A percentile compares a stretch with the other conserved stretches of the same genome.
Conservation (phyloP, 1,284 basidiomycete genomes). For the Microbotryum saponariae region DNA sequence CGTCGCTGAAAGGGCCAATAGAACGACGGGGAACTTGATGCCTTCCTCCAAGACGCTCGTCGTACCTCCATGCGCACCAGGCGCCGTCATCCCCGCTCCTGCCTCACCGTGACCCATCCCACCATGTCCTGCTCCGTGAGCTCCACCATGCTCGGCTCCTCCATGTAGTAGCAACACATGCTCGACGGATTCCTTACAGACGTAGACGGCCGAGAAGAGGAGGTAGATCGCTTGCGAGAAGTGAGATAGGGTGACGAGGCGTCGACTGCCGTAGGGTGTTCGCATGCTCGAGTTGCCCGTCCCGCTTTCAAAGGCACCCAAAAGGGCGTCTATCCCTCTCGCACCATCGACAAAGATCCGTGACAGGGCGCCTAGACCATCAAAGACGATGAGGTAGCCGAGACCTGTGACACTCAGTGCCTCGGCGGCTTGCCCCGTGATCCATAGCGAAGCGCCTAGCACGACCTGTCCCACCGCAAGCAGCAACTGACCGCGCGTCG, state of each 20-base stretch:
- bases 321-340: constrained; percentile 34
- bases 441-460: constrained; percentile 62
- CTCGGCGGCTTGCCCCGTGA: constrained; percentile 80
- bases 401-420: constrained; percentile 80
- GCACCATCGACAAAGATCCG: constrained; percentile 49
- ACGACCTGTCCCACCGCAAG: constrained; percentile 46
- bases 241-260: constrained; percentile 66
- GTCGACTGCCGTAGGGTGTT: constrained; percentile 61
- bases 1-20: constrained; percentile 51
- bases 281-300: constrained; percentile 38
- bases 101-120: constrained; percentile 33
- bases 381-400: constrained; percentile 94
- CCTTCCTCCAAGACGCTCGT: constrained; percentile 33
- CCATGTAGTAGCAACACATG: constrained; percentile 55
- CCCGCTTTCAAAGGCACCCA: constrained; percentile 11
- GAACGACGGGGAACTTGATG: constrained; percentile 59
- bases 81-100: not conserved
- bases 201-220: constrained; percentile 82
- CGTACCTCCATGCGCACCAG: not conserved
- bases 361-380: constrained; percentile 56
- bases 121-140: constrained; percentile 34
- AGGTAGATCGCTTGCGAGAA: constrained; percentile 85
- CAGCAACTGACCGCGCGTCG: constrained; percentile 42
- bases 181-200: constrained; percentile 86
- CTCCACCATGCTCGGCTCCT: constrained; percentile 16